These are phyloP conservation scores for Urochloa ruziziensis DNA, from an alignment of 176 grass and related monocot species.

Conservation along the genomic window DNA sequence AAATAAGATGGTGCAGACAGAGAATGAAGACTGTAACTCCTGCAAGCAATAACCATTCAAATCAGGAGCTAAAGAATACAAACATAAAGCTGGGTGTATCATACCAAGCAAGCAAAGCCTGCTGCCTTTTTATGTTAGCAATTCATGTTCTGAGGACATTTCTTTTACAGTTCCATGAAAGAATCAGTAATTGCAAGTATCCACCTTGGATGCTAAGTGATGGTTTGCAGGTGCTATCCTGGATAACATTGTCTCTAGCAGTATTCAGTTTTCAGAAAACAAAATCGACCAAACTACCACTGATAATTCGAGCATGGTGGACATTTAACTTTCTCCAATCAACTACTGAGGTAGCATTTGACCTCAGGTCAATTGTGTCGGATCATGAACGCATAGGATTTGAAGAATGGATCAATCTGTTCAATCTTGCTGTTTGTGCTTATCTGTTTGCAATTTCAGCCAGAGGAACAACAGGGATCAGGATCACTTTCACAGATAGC, in stretches of 20 bases:
- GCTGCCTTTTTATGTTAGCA: constrained; percentile 67
- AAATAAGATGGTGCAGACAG: constrained; percentile 40
- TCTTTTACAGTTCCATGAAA: constrained; percentile 36
- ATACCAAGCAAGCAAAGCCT: constrained; percentile 70
- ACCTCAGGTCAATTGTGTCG: constrained; percentile 50
- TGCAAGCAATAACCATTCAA: constrained; percentile 28
- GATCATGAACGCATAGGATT: constrained; percentile 37
- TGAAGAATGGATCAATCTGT: constrained; percentile 49
- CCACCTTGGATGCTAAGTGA: constrained; percentile 49
- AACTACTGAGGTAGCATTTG: constrained; percentile 48
- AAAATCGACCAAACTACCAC: constrained; percentile 57
- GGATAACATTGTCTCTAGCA: constrained; percentile 55
- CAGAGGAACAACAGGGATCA: constrained; percentile 69
- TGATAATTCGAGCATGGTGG: constrained; percentile 73
- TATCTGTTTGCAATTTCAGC: constrained; percentile 63
- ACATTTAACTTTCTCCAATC: constrained; percentile 73
- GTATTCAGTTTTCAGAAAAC: constrained; percentile 57
- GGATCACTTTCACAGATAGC: constrained; percentile 35
- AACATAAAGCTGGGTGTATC: constrained; percentile 37
- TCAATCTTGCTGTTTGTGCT: constrained; percentile 41
- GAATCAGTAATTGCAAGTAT: constrained; percentile 43
- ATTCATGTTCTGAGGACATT: constrained; percentile 41
- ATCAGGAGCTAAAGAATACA: constrained; percentile 35
- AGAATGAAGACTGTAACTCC: constrained; percentile 24
- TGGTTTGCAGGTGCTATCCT: constrained; percentile 63